Percentiles rank a stretch among this genome's conserved stretches.
These are phyloP conservation scores for Turnera subulata DNA, from an alignment of 345 rosid species.

Conservation along the genomic window DNA sequence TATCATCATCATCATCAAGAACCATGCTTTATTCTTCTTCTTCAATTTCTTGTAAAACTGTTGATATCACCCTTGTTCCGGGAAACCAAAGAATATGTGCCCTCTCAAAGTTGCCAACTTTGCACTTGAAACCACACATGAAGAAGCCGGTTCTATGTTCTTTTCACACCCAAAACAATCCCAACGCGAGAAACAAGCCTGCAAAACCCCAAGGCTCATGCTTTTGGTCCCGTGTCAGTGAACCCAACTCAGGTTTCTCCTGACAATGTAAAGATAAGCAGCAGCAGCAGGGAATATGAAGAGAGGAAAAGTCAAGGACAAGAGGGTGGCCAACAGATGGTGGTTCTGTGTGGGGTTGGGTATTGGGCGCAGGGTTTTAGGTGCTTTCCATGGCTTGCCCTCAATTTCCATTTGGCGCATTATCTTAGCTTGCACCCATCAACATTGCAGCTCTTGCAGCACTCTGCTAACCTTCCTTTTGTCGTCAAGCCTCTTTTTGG, in stretches of 20 bases:
- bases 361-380: slow-evolving; percentile 88
- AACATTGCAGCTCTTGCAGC: slow-evolving; percentile 77
- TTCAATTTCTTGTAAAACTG: slow-evolving; percentile 3
- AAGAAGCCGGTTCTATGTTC: slow-evolving; percentile 9
- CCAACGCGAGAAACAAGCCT: slow-evolving; percentile 19
- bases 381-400: slow-evolving; percentile 93
- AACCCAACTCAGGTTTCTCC: slow-evolving; percentile 34
- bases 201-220: slow-evolving; percentile 20
- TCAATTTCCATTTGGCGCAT: slow-evolving; percentile 79
- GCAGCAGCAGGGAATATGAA: slow-evolving; percentile 19
- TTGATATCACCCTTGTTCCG: slow-evolving; percentile 8
- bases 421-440: slow-evolving; percentile 67
- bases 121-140: not conserved
- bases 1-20: too few species aligned
- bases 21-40: slow-evolving; percentile 15
- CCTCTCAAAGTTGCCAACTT: not conserved
- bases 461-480: slow-evolving; percentile 79
- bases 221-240: slow-evolving; percentile 21
- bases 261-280: slow-evolving; percentile 16
- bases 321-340: slow-evolving; percentile 48
- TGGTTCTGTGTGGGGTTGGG: slow-evolving; percentile 72
- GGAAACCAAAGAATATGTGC: slow-evolving; percentile 6
- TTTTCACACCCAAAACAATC: slow-evolving; percentile 12
- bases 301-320: slow-evolving; percentile 30
- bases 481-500: slow-evolving; percentile 91